Evolutionary conservation across 2,329 filamentous ascomycete genomes (phyloP).

Genomic region (Pseudogymnoascus sp.): DNA sequence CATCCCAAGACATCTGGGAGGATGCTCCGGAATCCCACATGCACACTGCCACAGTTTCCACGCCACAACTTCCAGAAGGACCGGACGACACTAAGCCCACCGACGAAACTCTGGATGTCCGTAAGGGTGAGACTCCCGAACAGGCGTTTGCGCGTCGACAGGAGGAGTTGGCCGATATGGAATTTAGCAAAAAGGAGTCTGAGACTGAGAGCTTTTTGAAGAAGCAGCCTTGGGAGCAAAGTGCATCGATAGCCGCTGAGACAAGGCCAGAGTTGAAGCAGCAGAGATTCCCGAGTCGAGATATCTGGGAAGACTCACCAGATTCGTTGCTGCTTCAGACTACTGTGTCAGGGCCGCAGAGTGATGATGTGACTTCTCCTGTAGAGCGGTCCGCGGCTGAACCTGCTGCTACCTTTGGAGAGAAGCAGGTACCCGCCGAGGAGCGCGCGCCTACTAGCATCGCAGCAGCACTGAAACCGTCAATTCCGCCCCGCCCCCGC

Average conservation of each 20-base stretch:
- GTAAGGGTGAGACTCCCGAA: conserved; percentile 44
- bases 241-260: conserved; percentile 41
- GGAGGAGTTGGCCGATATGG: conserved; percentile 55
- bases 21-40: conserved; percentile 83
- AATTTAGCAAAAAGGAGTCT: conserved; percentile 25
- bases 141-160: conserved; percentile 59
- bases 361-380: conserved; percentile 36
- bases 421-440: conserved; percentile 22
- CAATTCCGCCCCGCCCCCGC: conserved; percentile 47
- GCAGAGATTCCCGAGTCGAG: conserved; percentile 73
- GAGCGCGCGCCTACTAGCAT: conserved; percentile 20
- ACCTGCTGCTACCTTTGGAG: conserved; percentile 25
- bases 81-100: conserved; percentile 13
- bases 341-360: conserved; percentile 53
- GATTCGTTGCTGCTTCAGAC: conserved; percentile 75
- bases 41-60: conserved; percentile 72
- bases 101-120: conserved; percentile 11
- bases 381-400: conserved; percentile 30
- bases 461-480: conserved; percentile 47
- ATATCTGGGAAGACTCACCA: conserved; percentile 91
- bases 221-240: conserved; percentile 41
- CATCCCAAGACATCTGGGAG: conserved; percentile 95
- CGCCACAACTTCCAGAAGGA: conserved; percentile 57
- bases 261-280: conserved; percentile 50
- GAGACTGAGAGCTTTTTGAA: conserved; percentile 45